phyloP scores from a whole-genome alignment of 169 alveolate species.

The Besnoitia besnoiti region DNA sequence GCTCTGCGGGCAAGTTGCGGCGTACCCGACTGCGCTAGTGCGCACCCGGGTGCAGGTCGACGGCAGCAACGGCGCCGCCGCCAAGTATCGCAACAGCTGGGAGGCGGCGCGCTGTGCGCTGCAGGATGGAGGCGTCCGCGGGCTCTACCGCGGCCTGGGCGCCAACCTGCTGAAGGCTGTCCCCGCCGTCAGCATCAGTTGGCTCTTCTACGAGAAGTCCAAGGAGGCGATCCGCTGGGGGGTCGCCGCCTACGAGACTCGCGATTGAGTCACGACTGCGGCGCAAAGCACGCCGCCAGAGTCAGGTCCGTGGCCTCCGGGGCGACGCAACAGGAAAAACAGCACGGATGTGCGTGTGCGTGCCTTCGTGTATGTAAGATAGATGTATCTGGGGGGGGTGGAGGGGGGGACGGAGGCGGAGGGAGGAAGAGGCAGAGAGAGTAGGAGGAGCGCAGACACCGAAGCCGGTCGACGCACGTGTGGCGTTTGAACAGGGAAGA shows the following conservation, averaged over 20 bases:
- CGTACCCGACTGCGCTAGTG: slow-evolving; percentile 71
- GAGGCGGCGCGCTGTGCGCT: slow-evolving; percentile 55
- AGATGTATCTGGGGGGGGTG: neutral
- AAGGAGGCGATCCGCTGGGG: slow-evolving; percentile 51
- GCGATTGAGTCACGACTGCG: neutral
- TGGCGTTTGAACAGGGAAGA: too few species aligned
- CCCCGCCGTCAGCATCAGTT: slow-evolving; percentile 72
- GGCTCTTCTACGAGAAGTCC: slow-evolving; percentile 72
- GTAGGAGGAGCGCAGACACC: too few species aligned
- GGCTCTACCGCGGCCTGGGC: slow-evolving; percentile 69
- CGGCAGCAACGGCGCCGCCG: slow-evolving; percentile 63
- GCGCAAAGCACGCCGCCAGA: too few species aligned
- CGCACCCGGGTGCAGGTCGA: slow-evolving; percentile 75
- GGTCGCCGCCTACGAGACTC: neutral
- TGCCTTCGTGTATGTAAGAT: too few species aligned
- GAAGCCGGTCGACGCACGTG: too few species aligned
- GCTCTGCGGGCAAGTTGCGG: slow-evolving; percentile 67
- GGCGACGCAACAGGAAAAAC: neutral
- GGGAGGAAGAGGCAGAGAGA: too few species aligned
- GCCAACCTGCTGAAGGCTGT: slow-evolving; percentile 74
- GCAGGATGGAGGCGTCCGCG: slow-evolving; percentile 65
- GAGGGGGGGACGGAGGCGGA: neutral
- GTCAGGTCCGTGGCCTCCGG: too few species aligned
- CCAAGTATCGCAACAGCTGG: slow-evolving; percentile 57
- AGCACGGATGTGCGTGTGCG: neutral